Conservation (phyloP, 805 yeast genomes). For the Candida yuanshanica region DNA sequence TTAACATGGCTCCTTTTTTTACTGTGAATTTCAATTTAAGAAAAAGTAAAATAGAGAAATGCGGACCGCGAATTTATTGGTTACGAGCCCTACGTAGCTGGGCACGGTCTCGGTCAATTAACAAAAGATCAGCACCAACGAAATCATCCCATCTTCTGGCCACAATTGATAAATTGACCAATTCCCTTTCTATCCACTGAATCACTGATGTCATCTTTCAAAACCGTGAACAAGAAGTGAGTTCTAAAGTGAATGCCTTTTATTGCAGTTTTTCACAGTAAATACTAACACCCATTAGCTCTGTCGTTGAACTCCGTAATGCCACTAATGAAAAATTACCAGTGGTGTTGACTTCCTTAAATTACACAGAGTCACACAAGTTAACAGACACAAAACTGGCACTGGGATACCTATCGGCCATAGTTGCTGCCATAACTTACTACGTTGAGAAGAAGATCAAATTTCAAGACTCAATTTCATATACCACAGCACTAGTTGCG, state of each 20-base stretch:
- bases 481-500: slow-evolving; percentile 35
- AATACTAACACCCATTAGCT: slow-evolving; percentile 8
- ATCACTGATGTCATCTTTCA: slow-evolving; percentile 8
- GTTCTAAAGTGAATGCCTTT: not conserved
- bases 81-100: too few relatives aligned
- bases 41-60: too few relatives aligned
- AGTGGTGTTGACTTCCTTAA: slow-evolving; percentile 21
- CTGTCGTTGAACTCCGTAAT: slow-evolving; percentile 13
- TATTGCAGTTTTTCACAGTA: not conserved
- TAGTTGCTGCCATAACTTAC: slow-evolving; percentile 44
- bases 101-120: too few relatives aligned
- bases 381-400: slow-evolving; percentile 42
- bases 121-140: not conserved
- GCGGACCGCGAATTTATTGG: too few relatives aligned
- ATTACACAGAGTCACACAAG: slow-evolving; percentile 37
- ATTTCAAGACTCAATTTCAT: slow-evolving; percentile 36
- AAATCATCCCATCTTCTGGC: not conserved
- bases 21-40: too few relatives aligned
- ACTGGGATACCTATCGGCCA: slow-evolving; percentile 45
- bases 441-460: slow-evolving; percentile 42
- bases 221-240: slow-evolving; percentile 14
- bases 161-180: not conserved
- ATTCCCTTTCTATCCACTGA: too few relatives aligned
- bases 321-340: slow-evolving; percentile 14
- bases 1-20: too few relatives aligned